Conservation (phyloP, 441 rosid species). For the California macrophylla region DNA sequence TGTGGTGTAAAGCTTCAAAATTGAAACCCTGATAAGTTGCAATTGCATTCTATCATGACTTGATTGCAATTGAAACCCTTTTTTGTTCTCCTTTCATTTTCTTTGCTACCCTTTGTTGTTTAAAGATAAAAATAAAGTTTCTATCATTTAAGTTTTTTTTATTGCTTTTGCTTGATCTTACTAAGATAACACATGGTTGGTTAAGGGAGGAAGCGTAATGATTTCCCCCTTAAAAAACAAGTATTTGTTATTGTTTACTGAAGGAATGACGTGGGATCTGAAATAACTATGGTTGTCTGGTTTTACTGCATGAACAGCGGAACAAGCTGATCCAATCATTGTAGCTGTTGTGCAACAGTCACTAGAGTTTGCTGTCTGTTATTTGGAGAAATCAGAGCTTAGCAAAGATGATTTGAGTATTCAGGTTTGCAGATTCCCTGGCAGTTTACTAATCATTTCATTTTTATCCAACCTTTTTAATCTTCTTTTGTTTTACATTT, state of each 20-base stretch:
- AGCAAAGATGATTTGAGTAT: constrained; percentile 40
- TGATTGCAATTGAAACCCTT: neutral
- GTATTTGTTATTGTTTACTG: constrained; percentile 14
- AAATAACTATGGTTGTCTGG: neutral
- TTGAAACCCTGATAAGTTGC: neutral
- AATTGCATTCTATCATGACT: constrained; percentile 2
- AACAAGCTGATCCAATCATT: constrained; percentile 61
- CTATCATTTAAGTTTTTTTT: neutral
- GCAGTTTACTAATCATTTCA: neutral
- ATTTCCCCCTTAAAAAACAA: neutral
- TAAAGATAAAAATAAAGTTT: neutral
- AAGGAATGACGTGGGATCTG: constrained; percentile 10
- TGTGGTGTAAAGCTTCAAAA: neutral
- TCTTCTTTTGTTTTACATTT: neutral
- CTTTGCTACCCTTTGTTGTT: neutral
- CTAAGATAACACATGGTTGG: neutral
- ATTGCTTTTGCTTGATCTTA: neutral
- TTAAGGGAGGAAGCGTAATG: too few species aligned
- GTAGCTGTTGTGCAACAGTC: constrained; percentile 62
- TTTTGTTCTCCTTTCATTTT: neutral
- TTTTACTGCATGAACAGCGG: constrained; percentile 42
- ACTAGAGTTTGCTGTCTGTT: constrained; percentile 75
- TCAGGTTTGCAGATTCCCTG: constrained; percentile 52
- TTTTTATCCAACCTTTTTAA: neutral
- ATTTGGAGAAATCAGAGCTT: constrained; percentile 63